phyloP scores from a whole-genome alignment of 169 alveolate species.

The Babesia gibsoni region DNA sequence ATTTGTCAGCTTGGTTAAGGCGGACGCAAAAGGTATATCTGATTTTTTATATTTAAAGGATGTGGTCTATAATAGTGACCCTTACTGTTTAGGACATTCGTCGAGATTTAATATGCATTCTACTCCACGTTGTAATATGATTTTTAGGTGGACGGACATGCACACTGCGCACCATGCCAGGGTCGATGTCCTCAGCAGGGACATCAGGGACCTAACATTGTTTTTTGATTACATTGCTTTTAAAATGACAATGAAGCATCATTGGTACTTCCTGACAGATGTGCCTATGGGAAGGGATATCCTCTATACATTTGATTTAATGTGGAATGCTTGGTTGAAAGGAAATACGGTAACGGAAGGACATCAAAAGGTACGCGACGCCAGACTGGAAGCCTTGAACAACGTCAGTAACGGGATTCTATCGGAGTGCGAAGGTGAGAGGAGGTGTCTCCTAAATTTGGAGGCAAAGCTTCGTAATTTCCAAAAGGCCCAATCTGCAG shows the following conservation, averaged over 20 bases:
- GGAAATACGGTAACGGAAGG: not conserved
- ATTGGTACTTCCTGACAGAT: constrained; percentile 18
- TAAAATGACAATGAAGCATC: too few species aligned
- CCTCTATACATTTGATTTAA: not conserved
- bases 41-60: not conserved
- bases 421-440: not conserved
- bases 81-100: not conserved
- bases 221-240: not conserved
- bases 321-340: constrained; percentile 14
- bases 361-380: not conserved
- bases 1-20: not conserved
- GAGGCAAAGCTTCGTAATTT: not conserved
- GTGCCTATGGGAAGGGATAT: not conserved
- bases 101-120: not conserved
- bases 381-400: not conserved
- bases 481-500: not conserved
- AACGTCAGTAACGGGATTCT: not conserved
- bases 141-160: not conserved
- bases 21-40: not conserved
- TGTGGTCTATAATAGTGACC: not conserved
- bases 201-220: not conserved
- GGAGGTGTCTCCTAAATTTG: too few species aligned
- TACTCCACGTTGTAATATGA: not conserved
- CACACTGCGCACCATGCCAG: not conserved
- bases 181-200: not conserved